Evolutionary conservation across 352 stramenopile genomes (phyloP), one percentile per base, ranked within the genome.

Genomic region (Globisporangium mamillatum): DNA sequence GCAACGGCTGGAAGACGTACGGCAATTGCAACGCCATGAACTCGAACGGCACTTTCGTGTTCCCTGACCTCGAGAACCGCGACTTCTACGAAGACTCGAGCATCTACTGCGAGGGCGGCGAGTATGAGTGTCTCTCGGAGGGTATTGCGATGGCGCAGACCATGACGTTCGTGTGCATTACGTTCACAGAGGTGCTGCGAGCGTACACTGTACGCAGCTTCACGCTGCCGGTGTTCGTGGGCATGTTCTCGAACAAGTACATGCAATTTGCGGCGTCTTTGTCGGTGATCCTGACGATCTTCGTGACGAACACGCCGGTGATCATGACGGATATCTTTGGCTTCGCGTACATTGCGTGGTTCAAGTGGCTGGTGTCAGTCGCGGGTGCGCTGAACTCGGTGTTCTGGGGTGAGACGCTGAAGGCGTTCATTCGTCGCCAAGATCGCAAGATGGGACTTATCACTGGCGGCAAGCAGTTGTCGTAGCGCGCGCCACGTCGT

Each of bases 131-230:
- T 63, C 67, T 90, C 12, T 76, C 75, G 18, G 77, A 76, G 6
- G 84, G 84, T 29, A 69, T 90, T n/a, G 77, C 75, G 0, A 82
- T 81, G 20, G 70, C 82, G 10, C 82, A 90, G 69, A 92, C 84
- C 0, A 87, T 90, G 84, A 85, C 85, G 41, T 92, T 92, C 63
- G 68, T 88, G 36, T 77, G 69, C 2, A 70, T 92, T 46, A 78
- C 76, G 1, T 88, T 90, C 63, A 90, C 82, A 34, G 82, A 92
- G 46, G 79, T 92, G 41, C 69, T 92, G n/a, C 84, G 84, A 60
- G 82, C 84, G 38, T 92, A 86, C 73, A 90, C 82, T 50, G 79
- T 92, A 38, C 82, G 84, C n/a, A 87, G 80, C 69, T 89, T 92
- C 58, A 89, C 79, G 14, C 73, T 83, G 46, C 73, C 79, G 4